Base-by-base conservation (phyloP, 1,284 basidiomycete species). In the Tilletia horrida region DNA sequence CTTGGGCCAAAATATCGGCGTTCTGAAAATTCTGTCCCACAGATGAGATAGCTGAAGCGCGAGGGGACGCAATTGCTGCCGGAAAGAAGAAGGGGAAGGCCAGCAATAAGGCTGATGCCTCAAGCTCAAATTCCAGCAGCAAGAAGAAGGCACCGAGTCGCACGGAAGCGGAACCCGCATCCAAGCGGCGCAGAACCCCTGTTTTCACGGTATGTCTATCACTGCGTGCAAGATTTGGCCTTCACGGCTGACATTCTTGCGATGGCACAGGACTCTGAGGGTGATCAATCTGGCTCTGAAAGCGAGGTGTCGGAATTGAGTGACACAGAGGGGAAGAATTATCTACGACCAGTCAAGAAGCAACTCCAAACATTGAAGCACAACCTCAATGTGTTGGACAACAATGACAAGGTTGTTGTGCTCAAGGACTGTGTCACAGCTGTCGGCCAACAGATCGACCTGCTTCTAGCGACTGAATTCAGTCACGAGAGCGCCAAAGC, bases 301-400 rank as follows among this genome's bases (percentile, higher is more conserved):
- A 29, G 55, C 16, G 55, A 59, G 55, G 55, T 59, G 55, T 59
- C 55, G n/a, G 55, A 59, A 21, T 97, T 98, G 94, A 95, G 97
- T 79, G 96, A 98, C 83, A 86, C 85, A 35, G 86, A 90, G 21
- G 96, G 95, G 61, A 99, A 99, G 84, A 94, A 97, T 83, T 89
- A 94, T 78, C 83, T 99, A 73, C 88, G 96, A 63, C 96, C 96
- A 2, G 95, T 97, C 70, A 97, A 97, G 86, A 92, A 92, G 83
- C 92, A 97, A 82, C 86, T 99, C 77, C 97, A 97, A 89, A 90
- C 92, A 84, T 86, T 97, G 63, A 95, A 96, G 83, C 76, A 81
- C 62, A 92, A 91, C 18, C 94, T 93, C 42, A 93, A 94, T 71
- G 89, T 92, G 72, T 89, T 97, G 85, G 89, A 90, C 67, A 87